Evolutionary conservation across 371 early-diverging fungal genomes (phyloP), one percentile per base, ranked within the genome.

Genomic region (Circinella umbellata): DNA sequence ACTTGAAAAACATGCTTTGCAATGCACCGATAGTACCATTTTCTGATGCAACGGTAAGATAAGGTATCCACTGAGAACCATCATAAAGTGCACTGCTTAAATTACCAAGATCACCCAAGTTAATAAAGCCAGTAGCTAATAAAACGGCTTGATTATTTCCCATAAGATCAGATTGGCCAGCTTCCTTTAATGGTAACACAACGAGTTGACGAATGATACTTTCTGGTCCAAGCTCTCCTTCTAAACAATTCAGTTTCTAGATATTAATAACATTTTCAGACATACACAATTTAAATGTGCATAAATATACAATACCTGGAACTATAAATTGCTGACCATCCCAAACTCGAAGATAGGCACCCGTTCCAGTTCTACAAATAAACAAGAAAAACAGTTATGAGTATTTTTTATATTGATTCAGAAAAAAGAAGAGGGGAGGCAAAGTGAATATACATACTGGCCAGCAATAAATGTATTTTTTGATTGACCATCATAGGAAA

Each of bases 1-100:
- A 79, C 72, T 73, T 83, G 70, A 78, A 86, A 66, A 89, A 88
- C 35, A 89, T 65, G 17, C 80, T 80, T 42, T 76, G 77, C 39
- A 90, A 61, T 6, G 66, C 69, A 10, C 80, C 84, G 0, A 76
- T 61, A 9, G 78, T 54, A 36, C 89, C 88, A 67, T 85, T 69
- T 13, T 61, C 68, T 60, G 78, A 67, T 11, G 89, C 75, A 4
- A 91, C 81, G 9, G 86, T 84, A 53, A 94, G 57, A 70, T 86
- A 92, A 0, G 93, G 92, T 53, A 80, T 85, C 88, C 91, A 93
- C 0, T 67, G 64, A 9, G 84, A 69, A 1, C 91, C 86, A 70
- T 90, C 85, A 75, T 83, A 92, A 64, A 92, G 85, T 4, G 91
- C 92, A 4, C 86, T 82, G 38, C 88, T 86, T 0, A 88, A 82